Base-by-base conservation (phyloP, 371 early-diverging fungal genomes). In the Mucor ambiguus region DNA sequence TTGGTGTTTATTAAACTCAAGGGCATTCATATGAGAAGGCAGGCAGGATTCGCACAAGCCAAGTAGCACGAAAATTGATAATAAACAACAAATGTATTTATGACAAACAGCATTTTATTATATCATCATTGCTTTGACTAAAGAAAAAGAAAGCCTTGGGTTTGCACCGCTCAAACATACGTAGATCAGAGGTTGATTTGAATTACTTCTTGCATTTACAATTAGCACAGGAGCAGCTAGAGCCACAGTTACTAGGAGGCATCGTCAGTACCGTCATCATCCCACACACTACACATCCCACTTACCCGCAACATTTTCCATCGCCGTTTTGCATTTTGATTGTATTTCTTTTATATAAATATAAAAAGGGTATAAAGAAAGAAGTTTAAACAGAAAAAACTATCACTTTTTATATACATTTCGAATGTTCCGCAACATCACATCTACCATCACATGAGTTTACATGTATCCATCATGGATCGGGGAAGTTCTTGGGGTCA, bases 331-430 rank as follows among this genome's bases (percentile, higher is more conserved):
- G 60, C 71, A 71, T 74, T 48, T 71, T 69, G 44, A 61, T 38
- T 24, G n/a, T 56, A 49, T 61, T 24, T 33, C 52, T 24, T 49
- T 35, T 18, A 20, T 52, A 8, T 33, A n/a, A 61, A 60, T 5
- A 68, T 83, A 64, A 79, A 83, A 66, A 77, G 79, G 61, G 72
- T 87, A 61, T 86, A 86, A 72, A 55, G 72, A 18, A 84, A 89
- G 70, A 85, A 89, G 52, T 68, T 75, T 4, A 82, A 9, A 49
- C 80, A 52, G 71, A 80, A 62, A 74, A 72, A 69, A 79, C 74
- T 67, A 77, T 71, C 28, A 61, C 18, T 18, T 24, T 29, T 38
- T 58, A 48, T 52, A 29, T 59, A 18, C 29, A 49, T 20, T 24
- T 37, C 28, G 29, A 41, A 38, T 43, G 9, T 28, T 30, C 8